Conservation (phyloP, 495 filamentous ascomycete genomes). For the Evansstolkia leycettana region DNA sequence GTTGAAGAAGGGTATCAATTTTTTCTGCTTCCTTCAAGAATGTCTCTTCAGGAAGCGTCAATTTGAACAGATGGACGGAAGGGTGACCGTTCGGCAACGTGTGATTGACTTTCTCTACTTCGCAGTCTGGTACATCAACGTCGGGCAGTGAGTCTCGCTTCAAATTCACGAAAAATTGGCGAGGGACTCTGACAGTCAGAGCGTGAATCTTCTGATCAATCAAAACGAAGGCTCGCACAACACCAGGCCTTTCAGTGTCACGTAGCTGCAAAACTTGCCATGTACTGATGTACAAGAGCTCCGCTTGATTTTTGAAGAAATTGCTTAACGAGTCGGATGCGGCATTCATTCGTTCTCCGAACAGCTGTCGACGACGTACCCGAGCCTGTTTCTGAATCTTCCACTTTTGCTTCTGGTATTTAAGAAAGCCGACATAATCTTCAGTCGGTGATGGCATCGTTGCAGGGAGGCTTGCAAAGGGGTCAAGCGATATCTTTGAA, state of each 20-base stretch:
- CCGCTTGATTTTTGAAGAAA: constrained; percentile 83
- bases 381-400: constrained; percentile 93
- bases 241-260: constrained; percentile 66
- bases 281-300: constrained; percentile 74
- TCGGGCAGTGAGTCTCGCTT: constrained; percentile 78
- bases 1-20: constrained; percentile 70
- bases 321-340: constrained; percentile 64
- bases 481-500: constrained; percentile 51
- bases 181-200: constrained; percentile 78
- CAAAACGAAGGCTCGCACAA: constrained; percentile 79
- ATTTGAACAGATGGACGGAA: constrained; percentile 85
- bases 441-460: constrained; percentile 77
- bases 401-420: constrained; percentile 99
- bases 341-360: constrained; percentile 68
- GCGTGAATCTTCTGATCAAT: constrained; percentile 85
- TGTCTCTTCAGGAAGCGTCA: constrained; percentile 76
- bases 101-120: constrained; percentile 82
- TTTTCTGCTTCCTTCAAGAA: constrained; percentile 76
- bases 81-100: constrained; percentile 91
- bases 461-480: constrained; percentile 72
- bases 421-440: constrained; percentile 79
- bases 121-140: constrained; percentile 75
- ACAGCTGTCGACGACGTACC: constrained; percentile 76
- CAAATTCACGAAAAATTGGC: constrained; percentile 84
- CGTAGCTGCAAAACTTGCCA: constrained; percentile 91